phyloP scores from a whole-genome alignment of 2,329 filamentous ascomycete species.

The Ophiostoma montium region DNA sequence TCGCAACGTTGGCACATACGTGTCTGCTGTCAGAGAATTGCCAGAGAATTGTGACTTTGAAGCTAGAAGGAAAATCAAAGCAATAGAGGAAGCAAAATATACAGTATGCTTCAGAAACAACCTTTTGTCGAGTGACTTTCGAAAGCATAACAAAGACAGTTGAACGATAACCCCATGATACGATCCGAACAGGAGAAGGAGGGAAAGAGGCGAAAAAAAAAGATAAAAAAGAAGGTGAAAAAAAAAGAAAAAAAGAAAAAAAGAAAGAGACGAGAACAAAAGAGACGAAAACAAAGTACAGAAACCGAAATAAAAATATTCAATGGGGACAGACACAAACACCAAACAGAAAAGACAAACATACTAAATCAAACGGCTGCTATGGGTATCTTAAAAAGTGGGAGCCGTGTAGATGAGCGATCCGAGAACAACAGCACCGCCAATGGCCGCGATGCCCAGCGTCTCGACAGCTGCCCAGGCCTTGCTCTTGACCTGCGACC shows the following conservation, averaged over 20 bases:
- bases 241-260: neutral
- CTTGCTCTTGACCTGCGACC: neutral
- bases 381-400: constrained; percentile 14
- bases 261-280: neutral
- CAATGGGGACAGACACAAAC: neutral
- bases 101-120: no score
- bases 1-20: no score
- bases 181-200: neutral
- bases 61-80: no score
- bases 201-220: neutral
- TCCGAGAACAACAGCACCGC: constrained; percentile 23
- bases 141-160: no score
- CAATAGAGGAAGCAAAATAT: no score
- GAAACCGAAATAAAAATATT: neutral
- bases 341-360: neutral
- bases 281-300: neutral
- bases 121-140: no score
- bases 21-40: no score
- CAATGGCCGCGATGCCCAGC: constrained; percentile 24
- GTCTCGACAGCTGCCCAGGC: constrained; percentile 11
- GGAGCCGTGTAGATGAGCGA: constrained; percentile 27
- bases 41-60: no score
- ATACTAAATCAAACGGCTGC: neutral
- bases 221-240: neutral
- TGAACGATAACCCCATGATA: neutral